Base-by-base conservation (phyloP, 805 yeast species). In the Brettanomyces bruxellensis region DNA sequence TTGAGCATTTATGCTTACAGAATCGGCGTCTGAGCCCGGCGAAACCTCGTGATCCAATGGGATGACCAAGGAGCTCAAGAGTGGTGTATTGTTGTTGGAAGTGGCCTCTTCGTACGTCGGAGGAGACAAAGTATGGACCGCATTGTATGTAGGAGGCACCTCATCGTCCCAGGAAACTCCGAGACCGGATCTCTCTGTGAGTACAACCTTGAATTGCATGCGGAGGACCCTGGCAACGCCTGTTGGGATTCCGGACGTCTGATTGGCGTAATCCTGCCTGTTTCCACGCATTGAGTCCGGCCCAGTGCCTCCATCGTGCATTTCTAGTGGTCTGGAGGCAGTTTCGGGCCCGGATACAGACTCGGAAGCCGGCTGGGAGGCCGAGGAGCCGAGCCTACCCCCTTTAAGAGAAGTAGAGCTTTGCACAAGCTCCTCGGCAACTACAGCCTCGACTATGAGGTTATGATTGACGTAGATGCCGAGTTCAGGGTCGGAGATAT, bases 121-220 rank as follows among this genome's bases (percentile, higher is more conserved):
- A 0, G 99, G 99, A 23, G 90, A 79, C 39, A 87, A 70, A 0
- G 95, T 79, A 28, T 79, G 71, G 22, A 93, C 89, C 53, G 88
- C 91, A 45, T 79, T 87, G 58, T 93, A 93, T 22, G 89, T 85
- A 1, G 99, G 99, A 2, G 99, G 99, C 14, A 95, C 98, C 64
- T 93, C 99, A 60, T 91, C 97, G 64, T 91, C 97, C 98, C 99
- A 93, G 0, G 97, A 85, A 30, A 93, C 87, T 4, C 99, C 99
- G 38, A 93, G 71, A 0, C 99, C 99, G 0, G 95, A 83, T 49
- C 98, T 72, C 60, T 90, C 98, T 2, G 95, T 85, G 23, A 93
- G 66, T 3, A 71, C 70, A n/a, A 91, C 57, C 53, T 84, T 83
- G 67, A 93, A 91, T 63, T 90, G 96, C 97, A 93, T 93, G 52